Evolutionary conservation across 2,329 filamentous ascomycete genomes (phyloP), one percentile per base, ranked within the genome.

Genomic region (Penicillium griseofulvum): DNA sequence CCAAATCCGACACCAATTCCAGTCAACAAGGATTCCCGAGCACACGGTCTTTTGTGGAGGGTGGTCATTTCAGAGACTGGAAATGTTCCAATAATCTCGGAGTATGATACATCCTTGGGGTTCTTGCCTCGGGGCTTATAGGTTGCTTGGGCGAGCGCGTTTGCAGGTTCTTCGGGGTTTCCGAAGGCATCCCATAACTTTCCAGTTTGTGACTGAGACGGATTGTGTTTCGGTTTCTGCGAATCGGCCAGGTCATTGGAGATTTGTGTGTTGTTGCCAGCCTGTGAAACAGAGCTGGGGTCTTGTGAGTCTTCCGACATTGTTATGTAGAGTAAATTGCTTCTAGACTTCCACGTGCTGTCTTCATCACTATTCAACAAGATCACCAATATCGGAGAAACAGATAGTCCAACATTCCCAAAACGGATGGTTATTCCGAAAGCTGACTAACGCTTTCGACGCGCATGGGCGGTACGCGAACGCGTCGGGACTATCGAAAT

Each of bases 1-100:
- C 83, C 88, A 59, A 91, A 89, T 4, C 90, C 94, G 2, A 84
- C 82, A 1, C 85, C 88, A 65, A 99, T 95, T 24, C 91, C 94
- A 1, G 89, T 86, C 64, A 97, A 77, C 50, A 96, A 80, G 2
- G 90, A 87, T 69, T 96, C 88, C 58, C 92, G 82, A 19, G 90
- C 88, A 73, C 94, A 97, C 0, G 93, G 93, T 54, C 86, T 83
- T 72, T 88, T 87, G 71, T 92, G 87, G 47, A 92, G 78, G 0
- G 84, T 89, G 39, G 66, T 61, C 41, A 70, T 60, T 49, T 90
- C 86, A 36, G 74, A 71, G n/a, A 86, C 65, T 45, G 71, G 83
- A 52, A 76, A 79, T 59, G 68, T 71, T 68, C 71, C 73, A 62
- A 71, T 63, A 43, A 72, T 68, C 52, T 78, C 73, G 42, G 70